Conservation (phyloP, 371 early-diverging fungal species). For the Blakeslea trispora region DNA sequence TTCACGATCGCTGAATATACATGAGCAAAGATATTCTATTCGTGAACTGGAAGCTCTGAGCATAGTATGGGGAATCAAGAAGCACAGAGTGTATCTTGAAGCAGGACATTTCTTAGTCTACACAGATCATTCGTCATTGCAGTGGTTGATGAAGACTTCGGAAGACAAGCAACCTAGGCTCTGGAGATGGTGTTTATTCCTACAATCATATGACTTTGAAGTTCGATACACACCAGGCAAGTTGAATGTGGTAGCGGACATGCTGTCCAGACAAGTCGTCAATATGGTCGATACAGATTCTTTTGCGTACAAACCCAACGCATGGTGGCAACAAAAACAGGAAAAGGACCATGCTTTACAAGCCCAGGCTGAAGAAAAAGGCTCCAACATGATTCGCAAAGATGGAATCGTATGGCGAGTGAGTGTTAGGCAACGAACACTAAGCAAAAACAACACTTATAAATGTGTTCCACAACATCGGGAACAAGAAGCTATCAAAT, state of each 20-base stretch:
- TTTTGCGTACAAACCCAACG: too few species aligned
- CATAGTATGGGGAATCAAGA: conserved; percentile 7
- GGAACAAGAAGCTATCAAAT: neutral
- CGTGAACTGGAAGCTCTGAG: conserved; percentile 5
- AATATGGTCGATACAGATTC: too few species aligned
- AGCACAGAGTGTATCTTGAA: conserved; percentile 9
- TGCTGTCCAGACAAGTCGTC: neutral
- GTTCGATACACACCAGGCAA: neutral
- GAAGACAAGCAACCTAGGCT: conserved; percentile 4
- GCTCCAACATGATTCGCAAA: neutral
- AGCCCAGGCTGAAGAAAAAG: too few species aligned
- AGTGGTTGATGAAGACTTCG: conserved; percentile 7
- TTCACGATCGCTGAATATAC: conserved; percentile 4
- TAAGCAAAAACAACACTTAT: neutral
- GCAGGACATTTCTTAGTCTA: conserved; percentile 5
- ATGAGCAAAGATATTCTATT: conserved; percentile 5
- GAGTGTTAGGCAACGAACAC: neutral
- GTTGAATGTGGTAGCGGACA: neutral
- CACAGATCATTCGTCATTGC: conserved; percentile 10
- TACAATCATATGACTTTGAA: conserved; percentile 6
- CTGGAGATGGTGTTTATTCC: conserved; percentile 3
- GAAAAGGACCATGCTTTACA: too few species aligned
- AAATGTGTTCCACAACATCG: neutral
- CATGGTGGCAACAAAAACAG: too few species aligned
- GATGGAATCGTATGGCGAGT: neutral